phyloP scores from a whole-genome alignment of 768 basidiomycete species.

The Leucocoprinus birnbaumii region DNA sequence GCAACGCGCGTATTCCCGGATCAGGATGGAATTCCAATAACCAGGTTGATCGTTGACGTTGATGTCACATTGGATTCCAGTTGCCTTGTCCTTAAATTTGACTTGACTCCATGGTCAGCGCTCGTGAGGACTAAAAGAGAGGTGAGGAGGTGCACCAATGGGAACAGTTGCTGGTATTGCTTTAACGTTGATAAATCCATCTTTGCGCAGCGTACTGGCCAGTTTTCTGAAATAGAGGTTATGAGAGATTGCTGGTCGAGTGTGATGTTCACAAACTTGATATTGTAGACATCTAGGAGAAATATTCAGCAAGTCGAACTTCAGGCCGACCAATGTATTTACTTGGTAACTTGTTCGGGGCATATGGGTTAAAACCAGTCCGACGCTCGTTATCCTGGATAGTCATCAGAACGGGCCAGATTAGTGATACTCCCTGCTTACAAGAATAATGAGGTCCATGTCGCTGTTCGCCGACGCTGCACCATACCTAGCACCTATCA shows the following conservation, averaged over 20 bases:
- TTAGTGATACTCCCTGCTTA: constrained; percentile 21
- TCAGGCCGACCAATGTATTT: neutral
- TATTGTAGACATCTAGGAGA: constrained; percentile 25
- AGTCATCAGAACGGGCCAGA: neutral
- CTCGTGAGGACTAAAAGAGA: neutral
- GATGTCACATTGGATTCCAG: constrained; percentile 46
- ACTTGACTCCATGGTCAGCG: constrained; percentile 31
- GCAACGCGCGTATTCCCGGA: constrained; percentile 48
- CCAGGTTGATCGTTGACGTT: constrained; percentile 66
- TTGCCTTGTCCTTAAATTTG: constrained; percentile 43
- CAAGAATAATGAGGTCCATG: constrained; percentile 50
- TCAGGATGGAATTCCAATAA: constrained; percentile 43
- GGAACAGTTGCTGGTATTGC: constrained; percentile 39
- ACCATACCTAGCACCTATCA: constrained; percentile 47
- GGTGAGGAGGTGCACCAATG: constrained; percentile 28
- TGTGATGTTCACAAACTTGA: constrained; percentile 16
- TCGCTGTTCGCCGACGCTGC: constrained; percentile 39
- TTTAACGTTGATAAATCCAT: constrained; percentile 30
- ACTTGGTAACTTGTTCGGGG: constrained; percentile 8
- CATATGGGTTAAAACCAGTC: constrained; percentile 16
- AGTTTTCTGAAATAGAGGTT: constrained; percentile 24
- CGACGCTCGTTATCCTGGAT: constrained; percentile 22
- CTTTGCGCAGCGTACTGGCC: constrained; percentile 21
- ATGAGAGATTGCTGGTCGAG: neutral
- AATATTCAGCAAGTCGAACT: neutral